Conservation (phyloP, 805 yeast species). For the Lachancea quebecensis region DNA sequence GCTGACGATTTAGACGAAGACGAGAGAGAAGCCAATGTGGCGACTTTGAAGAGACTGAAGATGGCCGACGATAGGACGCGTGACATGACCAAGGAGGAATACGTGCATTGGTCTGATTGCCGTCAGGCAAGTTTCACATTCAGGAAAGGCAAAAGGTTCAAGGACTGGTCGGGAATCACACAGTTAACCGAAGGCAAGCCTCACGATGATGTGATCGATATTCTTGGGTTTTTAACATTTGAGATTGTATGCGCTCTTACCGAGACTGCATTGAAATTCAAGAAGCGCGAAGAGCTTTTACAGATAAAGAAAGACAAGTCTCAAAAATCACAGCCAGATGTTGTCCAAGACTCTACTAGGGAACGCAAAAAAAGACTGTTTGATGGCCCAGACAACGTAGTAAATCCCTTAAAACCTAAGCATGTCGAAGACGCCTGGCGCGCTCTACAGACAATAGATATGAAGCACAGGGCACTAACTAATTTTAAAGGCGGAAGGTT, state of each 20-base stretch:
- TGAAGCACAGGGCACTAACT: slow-evolving; percentile 55
- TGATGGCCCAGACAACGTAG: slow-evolving; percentile 83
- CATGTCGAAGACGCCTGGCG: slow-evolving; percentile 92
- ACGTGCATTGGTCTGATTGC: slow-evolving; percentile 98
- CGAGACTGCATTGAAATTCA: slow-evolving; percentile 80
- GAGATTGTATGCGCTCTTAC: slow-evolving; percentile 94
- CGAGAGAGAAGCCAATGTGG: slow-evolving; percentile 81
- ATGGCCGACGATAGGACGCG: slow-evolving; percentile 91
- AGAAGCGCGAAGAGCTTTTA: slow-evolving; percentile 55
- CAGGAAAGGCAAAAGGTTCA: slow-evolving; percentile 85
- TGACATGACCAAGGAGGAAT: slow-evolving; percentile 93
- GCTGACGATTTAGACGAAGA: slow-evolving; percentile 74
- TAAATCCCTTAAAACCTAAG: slow-evolving; percentile 66
- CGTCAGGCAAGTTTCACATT: slow-evolving; percentile 96
- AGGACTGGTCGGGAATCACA: slow-evolving; percentile 92
- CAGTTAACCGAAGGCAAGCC: slow-evolving; percentile 84
- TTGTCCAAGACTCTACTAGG: slow-evolving; percentile 34
- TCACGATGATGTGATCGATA: slow-evolving; percentile 93
- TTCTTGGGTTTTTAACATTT: slow-evolving; percentile 88
- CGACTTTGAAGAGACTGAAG: slow-evolving; percentile 81
- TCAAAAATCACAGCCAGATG: slow-evolving; percentile 28
- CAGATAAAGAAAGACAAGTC: slow-evolving; percentile 34
- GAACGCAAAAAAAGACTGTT: slow-evolving; percentile 52
- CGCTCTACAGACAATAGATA: slow-evolving; percentile 52
- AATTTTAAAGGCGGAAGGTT: slow-evolving; percentile 53